phyloP scores from a whole-genome alignment of 2,329 filamentous ascomycete species.

The Ramularia endophylla region DNA sequence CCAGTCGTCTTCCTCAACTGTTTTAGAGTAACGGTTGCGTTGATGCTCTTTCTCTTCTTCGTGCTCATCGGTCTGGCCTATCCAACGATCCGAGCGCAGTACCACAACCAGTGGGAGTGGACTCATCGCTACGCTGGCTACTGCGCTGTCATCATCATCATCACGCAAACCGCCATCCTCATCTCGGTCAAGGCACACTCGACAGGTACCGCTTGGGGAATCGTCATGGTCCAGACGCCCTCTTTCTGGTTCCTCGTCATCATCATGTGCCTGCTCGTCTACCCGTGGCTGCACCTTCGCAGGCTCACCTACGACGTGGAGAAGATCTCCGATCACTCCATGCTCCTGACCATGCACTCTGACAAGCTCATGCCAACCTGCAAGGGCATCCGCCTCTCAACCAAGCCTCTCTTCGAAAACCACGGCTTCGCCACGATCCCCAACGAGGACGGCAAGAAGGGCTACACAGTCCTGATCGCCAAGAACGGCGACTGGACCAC shows the following conservation, averaged over 20 bases:
- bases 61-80: constrained; percentile 58
- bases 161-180: constrained; percentile 55
- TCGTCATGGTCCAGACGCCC: constrained; percentile 42
- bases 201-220: constrained; percentile 29
- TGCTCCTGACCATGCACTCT: constrained; percentile 64
- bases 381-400: constrained; percentile 20
- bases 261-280: constrained; percentile 59
- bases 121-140: constrained; percentile 70
- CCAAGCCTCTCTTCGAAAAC: constrained; percentile 52
- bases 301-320: constrained; percentile 61
- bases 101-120: constrained; percentile 65
- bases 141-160: constrained; percentile 59
- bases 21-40: constrained; percentile 50
- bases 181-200: constrained; percentile 27
- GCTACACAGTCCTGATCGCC: constrained; percentile 64
- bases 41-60: constrained; percentile 54
- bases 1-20: constrained; percentile 11
- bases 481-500: constrained; percentile 72
- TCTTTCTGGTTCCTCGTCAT: constrained; percentile 63
- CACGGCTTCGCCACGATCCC: constrained; percentile 73
- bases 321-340: constrained; percentile 64
- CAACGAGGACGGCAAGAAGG: constrained; percentile 44
- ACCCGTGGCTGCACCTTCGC: constrained; percentile 68
- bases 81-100: constrained; percentile 55
- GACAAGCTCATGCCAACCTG: constrained; percentile 50